These are phyloP conservation scores for Xenosphaeropsis pyriputrescens DNA, from an alignment of 2,329 filamentous ascomycete species.

Conservation along the genomic window DNA sequence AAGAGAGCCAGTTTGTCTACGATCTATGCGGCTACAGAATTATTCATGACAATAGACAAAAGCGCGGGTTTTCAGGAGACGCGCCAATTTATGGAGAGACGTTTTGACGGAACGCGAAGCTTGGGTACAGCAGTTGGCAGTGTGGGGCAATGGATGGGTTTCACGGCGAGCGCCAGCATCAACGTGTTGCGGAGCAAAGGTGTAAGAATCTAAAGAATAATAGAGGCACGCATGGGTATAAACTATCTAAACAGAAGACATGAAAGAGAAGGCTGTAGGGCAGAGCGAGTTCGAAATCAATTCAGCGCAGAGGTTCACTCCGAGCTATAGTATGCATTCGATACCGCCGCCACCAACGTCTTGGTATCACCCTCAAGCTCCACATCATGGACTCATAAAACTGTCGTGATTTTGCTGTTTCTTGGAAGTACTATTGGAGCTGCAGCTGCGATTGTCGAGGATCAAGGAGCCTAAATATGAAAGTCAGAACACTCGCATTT, in stretches of 20 bases:
- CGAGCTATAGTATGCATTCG: too few species aligned
- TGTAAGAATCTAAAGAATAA: constrained; percentile 47
- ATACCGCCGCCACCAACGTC: too few species aligned
- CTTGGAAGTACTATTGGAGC: background rate
- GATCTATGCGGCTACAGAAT: constrained; percentile 66
- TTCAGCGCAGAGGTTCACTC: too few species aligned
- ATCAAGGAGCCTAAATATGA: constrained; percentile 33
- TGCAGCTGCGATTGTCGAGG: constrained; percentile 30
- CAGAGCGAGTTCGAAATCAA: too few species aligned
- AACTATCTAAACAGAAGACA: too few species aligned
- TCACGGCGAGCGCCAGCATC: constrained; percentile 60
- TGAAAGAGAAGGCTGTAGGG: too few species aligned
- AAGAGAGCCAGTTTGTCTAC: constrained; percentile 47
- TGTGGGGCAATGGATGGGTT: constrained; percentile 66
- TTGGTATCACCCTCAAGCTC: too few species aligned
- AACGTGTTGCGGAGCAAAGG: constrained; percentile 85
- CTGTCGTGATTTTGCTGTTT: too few species aligned
- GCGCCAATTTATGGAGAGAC: constrained; percentile 61
- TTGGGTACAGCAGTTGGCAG: constrained; percentile 47
- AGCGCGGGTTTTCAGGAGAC: constrained; percentile 64
- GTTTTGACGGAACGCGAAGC: constrained; percentile 48
- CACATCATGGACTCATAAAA: too few species aligned
- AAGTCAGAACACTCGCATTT: too few species aligned
- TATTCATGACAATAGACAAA: constrained; percentile 87
- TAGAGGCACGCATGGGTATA: too few species aligned